These are phyloP conservation scores for Yamadazyma scolyti DNA, from an alignment of 805 yeast genomes.

Conservation along the genomic window DNA sequence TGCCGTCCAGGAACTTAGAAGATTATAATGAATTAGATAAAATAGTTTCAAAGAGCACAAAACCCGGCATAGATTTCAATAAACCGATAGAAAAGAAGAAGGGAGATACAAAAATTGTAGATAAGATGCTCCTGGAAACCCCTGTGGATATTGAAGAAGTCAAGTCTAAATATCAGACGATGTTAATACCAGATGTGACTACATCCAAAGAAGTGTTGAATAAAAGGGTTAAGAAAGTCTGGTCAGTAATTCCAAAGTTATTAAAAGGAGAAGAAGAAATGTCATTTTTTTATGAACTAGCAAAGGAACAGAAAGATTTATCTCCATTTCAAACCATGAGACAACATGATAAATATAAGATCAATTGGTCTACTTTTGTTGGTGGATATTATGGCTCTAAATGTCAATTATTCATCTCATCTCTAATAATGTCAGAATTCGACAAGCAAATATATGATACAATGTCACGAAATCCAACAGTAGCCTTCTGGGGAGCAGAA, in stretches of 20 bases:
- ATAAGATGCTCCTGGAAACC: no score
- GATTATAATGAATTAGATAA: no score
- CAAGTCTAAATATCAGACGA: conserved; percentile 12
- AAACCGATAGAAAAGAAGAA: no score
- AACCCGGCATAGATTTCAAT: no score
- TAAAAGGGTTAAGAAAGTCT: conserved; percentile 22
- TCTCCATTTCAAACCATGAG: conserved; percentile 46
- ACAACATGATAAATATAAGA: conserved; percentile 40
- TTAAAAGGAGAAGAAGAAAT: conserved; percentile 38
- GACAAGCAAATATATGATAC: conserved; percentile 23
- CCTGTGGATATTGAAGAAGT: conserved; percentile 10
- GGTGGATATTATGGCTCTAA: conserved; percentile 63
- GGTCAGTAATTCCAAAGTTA: conserved; percentile 32
- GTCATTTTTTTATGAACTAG: conserved; percentile 50
- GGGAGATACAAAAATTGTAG: no score
- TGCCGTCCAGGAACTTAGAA: no score
- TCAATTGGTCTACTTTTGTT: conserved; percentile 43
- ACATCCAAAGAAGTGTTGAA: conserved; percentile 21
- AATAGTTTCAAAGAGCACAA: no score
- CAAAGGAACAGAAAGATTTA: conserved; percentile 33
- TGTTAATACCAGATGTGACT: conserved; percentile 14
- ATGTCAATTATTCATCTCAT: conserved; percentile 51
- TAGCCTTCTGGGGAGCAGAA: conserved; percentile 58
- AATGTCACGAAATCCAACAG: conserved; percentile 35
- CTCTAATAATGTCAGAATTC: conserved; percentile 33